phyloP scores from a whole-genome alignment of 1,284 basidiomycete genomes.

The Melampsora larici-populina region DNA sequence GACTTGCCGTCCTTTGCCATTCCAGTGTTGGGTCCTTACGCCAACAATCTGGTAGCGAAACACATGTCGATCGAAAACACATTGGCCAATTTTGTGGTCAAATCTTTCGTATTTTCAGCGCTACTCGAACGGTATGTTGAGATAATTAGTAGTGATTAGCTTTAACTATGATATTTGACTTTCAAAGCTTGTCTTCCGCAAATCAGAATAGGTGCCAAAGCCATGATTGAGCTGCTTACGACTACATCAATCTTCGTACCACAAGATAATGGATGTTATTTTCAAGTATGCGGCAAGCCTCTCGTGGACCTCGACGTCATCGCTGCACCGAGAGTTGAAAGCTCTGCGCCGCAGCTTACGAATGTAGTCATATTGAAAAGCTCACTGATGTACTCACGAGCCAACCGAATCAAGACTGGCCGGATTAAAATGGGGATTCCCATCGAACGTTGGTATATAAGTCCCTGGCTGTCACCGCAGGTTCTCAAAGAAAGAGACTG shows the following conservation, averaged over 20 bases:
- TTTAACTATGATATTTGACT: not conserved
- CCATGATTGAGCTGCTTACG: slow-evolving; percentile 24
- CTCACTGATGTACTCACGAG: slow-evolving; percentile 31
- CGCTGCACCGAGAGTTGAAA: not conserved
- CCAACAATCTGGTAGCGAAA: slow-evolving; percentile 25
- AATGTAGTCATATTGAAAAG: slow-evolving; percentile 19
- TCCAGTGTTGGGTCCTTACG: slow-evolving; percentile 15
- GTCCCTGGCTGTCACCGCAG: no score
- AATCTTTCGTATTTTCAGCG: slow-evolving; percentile 18
- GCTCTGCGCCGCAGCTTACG: not conserved
- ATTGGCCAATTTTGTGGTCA: slow-evolving; percentile 19
- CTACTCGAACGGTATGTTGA: slow-evolving; percentile 11
- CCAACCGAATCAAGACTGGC: not conserved
- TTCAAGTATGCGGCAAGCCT: slow-evolving; percentile 30
- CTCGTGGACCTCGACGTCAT: slow-evolving; percentile 19
- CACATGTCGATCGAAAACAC: slow-evolving; percentile 21
- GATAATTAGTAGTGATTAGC: not conserved
- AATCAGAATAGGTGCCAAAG: slow-evolving; percentile 22
- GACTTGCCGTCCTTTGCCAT: slow-evolving; percentile 18
- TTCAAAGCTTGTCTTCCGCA: not conserved
- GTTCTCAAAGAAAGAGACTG: not conserved
- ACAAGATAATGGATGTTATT: slow-evolving; percentile 30
- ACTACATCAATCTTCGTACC: slow-evolving; percentile 28
- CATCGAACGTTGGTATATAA: not conserved
- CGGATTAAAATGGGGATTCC: slow-evolving; percentile 12